Evolutionary conservation across 2,329 filamentous ascomycete species (phyloP).

Genomic region (Decorospora gaudefroyi): DNA sequence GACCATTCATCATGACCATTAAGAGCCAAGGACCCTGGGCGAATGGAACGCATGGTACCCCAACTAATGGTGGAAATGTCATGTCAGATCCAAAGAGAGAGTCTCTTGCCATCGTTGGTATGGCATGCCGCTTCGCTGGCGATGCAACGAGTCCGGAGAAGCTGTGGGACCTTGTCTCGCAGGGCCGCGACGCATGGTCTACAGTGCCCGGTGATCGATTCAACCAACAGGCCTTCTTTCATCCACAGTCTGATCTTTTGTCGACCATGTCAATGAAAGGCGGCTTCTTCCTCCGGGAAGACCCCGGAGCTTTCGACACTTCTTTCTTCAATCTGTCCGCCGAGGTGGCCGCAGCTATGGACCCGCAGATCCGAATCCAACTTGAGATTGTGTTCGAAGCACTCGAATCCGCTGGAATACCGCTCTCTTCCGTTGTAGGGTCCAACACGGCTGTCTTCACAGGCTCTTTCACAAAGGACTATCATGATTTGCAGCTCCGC

Average conservation of each 20-base stretch:
- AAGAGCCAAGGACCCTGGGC: too few species aligned
- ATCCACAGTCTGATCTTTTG: constrained; percentile 2
- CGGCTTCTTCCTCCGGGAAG: constrained; percentile 21
- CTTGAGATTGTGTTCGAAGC: constrained; percentile 41
- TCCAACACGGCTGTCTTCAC: constrained; percentile 25
- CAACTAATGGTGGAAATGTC: too few species aligned
- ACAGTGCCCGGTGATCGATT: constrained; percentile 29
- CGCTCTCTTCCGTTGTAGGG: constrained; percentile 11
- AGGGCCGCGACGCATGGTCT: constrained; percentile 36
- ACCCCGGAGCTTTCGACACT: constrained; percentile 45
- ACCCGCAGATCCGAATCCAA: constrained; percentile 31
- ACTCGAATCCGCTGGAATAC: constrained; percentile 43
- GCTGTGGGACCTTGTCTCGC: constrained; percentile 44
- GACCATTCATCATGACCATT: too few species aligned
- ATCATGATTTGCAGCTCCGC: constrained; percentile 14
- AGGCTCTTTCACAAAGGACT: constrained; percentile 3
- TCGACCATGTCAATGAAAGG: not conserved
- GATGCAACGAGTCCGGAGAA: constrained; percentile 34
- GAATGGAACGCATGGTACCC: too few species aligned
- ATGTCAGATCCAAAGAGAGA: too few species aligned
- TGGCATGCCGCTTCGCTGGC: constrained; percentile 45
- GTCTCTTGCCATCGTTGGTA: constrained; percentile 45
- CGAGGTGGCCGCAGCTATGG: constrained; percentile 26
- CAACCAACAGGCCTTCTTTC: constrained; percentile 21
- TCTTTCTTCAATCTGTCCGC: constrained; percentile 30